A percentile compares a stretch with the other conserved stretches of the same genome.
Conservation (phyloP, 768 basidiomycete species). For the Cytidiella melzeri region DNA sequence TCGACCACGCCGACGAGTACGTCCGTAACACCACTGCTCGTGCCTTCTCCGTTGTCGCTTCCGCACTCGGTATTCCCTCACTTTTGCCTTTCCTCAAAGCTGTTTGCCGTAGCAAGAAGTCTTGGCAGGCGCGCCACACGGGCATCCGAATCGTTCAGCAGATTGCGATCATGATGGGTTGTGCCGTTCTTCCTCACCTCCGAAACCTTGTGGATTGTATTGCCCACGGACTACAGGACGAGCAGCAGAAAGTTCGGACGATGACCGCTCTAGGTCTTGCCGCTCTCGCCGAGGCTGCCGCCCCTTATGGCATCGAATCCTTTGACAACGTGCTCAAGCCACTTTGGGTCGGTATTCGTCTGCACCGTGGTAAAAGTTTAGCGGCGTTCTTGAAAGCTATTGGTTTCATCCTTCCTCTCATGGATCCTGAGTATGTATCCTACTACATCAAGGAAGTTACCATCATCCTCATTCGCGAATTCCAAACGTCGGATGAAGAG, state of each 20-base stretch:
- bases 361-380: conserved; percentile 91
- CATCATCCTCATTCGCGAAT: conserved; percentile 94
- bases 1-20: conserved; percentile 98
- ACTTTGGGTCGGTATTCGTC: conserved; percentile 88
- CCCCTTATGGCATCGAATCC: conserved; percentile 98
- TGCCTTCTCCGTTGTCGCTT: conserved; percentile 98
- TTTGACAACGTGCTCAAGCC: conserved; percentile 97
- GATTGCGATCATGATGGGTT: conserved; percentile 99
- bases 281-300: conserved; percentile 93
- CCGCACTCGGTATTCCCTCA: conserved; percentile 95
- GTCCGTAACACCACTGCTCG: conserved; percentile 98
- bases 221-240: conserved; percentile 86
- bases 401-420: conserved; percentile 98
- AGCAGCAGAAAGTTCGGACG: conserved; percentile 93
- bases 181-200: conserved; percentile 93
- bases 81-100: conserved; percentile 97
- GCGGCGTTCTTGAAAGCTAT: conserved; percentile 97
- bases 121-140: conserved; percentile 99
- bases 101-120: conserved; percentile 97
- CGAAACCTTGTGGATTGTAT: conserved; percentile 96
- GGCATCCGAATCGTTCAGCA: conserved; percentile 99
- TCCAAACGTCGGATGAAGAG: conserved; percentile 98
- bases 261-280: conserved; percentile 93
- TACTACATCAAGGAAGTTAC: conserved; percentile 99
- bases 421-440: conserved; percentile 99